phyloP scores from a whole-genome alignment of 805 yeast species.

The Teunomyces panamensis region DNA sequence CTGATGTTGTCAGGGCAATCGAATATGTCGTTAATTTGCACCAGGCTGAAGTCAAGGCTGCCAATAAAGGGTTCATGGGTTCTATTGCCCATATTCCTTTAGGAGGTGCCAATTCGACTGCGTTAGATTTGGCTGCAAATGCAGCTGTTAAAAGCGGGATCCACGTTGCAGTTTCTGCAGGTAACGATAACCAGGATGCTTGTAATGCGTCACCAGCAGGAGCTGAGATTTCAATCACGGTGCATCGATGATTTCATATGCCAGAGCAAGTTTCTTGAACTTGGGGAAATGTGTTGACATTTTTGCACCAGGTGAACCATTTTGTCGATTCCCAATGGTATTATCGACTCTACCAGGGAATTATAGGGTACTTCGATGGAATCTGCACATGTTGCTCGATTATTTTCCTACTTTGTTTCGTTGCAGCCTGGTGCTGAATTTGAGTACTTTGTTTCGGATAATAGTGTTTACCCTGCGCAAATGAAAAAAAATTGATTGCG shows the following conservation, averaged over 20 bases:
- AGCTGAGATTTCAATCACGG: conserved; percentile 56
- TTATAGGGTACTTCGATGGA: conserved; percentile 58
- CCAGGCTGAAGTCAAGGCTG: conserved; percentile 39
- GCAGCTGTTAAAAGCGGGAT: conserved; percentile 57
- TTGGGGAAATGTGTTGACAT: conserved; percentile 53
- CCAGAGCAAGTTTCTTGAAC: conserved; percentile 52
- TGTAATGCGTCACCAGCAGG: conserved; percentile 60
- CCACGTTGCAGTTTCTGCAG: conserved; percentile 63
- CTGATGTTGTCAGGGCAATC: conserved; percentile 81
- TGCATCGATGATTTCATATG: conserved; percentile 44
- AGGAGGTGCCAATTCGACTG: conserved; percentile 56
- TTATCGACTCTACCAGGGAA: too few species aligned
- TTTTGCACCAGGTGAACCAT: conserved; percentile 56
- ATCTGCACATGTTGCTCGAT: conserved; percentile 57
- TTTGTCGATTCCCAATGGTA: conserved; percentile 25
- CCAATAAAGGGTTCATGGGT: conserved; percentile 50
- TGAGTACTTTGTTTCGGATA: conserved; percentile 40
- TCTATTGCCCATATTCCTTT: conserved; percentile 62
- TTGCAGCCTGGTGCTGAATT: conserved; percentile 52
- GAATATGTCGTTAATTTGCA: conserved; percentile 80
- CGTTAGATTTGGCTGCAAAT: conserved; percentile 56
- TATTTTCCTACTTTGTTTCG: conserved; percentile 54
- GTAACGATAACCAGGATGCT: conserved; percentile 60
- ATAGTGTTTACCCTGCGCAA: conserved; percentile 49
- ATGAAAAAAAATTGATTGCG: conserved; percentile 51